Evolutionary conservation across 2,329 filamentous ascomycete species (phyloP), one percentile per base, ranked within the genome.

Genomic region (Lecanosticta acicola): DNA sequence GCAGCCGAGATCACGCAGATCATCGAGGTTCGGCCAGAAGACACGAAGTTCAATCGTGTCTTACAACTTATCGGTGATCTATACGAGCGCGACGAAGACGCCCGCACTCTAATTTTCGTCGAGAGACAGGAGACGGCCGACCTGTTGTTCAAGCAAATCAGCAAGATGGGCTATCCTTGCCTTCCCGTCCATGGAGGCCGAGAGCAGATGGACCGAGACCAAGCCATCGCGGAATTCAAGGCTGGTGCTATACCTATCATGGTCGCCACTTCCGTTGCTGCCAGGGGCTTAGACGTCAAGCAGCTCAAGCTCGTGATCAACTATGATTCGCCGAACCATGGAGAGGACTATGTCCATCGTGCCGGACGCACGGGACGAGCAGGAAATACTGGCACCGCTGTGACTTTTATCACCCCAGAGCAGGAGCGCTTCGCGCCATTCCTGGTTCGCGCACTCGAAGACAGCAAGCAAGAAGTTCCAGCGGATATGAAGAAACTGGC

Each of bases 341-440:
- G 95, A 51, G 93, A 98, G 68, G 93, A 97, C 63, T 97, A 97
- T 61, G 91, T 97, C 33, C 93, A 96, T 66, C 84, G 93, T 53
- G 88, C 87, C 45, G 93, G 93, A 39, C 87, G 93, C 59, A 97
- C 93, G 5, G 93, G 93, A 9, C 84, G 93, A 63, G 93, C 93
- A 37, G 93, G 93, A 33, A 94, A 96, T 61, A 95, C 82, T 17
- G 93, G 93, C 53, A 94, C 89, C 32, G 93, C 93, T 0, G 87
- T 98, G 41, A 98, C 93, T 0, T 95, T 97, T 62, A 74, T 98
- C 48, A 94, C 88, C 0, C 84, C 87, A 34, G 87, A 94, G 38
- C 90, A 98, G 66, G 90, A 94, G 62, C 87, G 87, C 53, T 96
- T 87, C 61, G 85, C 93, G 2, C 78, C 87, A 9, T 89, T 94